A percentile compares a stretch with the other conserved stretches of the same genome.
Conservation (phyloP, 2,329 filamentous ascomycete genomes). For the Phaeosphaeria sp. region DNA sequence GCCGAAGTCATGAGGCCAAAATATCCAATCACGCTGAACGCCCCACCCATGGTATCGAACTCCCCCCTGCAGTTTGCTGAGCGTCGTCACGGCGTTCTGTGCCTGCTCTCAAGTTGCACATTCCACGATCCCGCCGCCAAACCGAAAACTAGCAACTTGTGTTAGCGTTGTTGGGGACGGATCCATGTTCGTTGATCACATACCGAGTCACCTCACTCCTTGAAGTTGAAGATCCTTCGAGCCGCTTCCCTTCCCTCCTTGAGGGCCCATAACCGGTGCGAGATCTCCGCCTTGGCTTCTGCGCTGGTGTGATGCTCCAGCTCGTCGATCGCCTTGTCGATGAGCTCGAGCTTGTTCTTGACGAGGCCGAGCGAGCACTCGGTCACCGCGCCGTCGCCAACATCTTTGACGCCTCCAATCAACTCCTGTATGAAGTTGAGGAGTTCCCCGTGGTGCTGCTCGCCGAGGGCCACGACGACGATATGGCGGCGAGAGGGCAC, state of each 20-base stretch:
- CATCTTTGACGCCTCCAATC: neutral
- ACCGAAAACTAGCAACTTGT: slow-evolving; percentile 43
- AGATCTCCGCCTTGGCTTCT: neutral
- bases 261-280: neutral
- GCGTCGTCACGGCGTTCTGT: slow-evolving; percentile 93
- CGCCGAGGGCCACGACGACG: slow-evolving; percentile 5
- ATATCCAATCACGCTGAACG: neutral
- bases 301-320: neutral
- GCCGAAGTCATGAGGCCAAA: neutral
- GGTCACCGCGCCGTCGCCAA: neutral
- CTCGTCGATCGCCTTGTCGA: neutral
- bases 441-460: neutral
- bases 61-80: slow-evolving; percentile 72
- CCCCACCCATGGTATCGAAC: slow-evolving; percentile 3
- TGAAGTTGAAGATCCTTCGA: neutral
- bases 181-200: neutral
- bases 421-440: neutral
- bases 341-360: neutral
- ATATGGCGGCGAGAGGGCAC: slow-evolving; percentile 8
- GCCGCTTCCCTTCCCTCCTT: neutral
- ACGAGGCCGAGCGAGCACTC: neutral
- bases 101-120: slow-evolving; percentile 99
- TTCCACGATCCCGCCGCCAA: slow-evolving; percentile 99
- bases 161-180: neutral
- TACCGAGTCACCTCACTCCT: neutral